Evolutionary conservation across 306 rosid species (phyloP), one percentile per base, ranked within the genome.

Genomic region (Trifolium pratense): DNA sequence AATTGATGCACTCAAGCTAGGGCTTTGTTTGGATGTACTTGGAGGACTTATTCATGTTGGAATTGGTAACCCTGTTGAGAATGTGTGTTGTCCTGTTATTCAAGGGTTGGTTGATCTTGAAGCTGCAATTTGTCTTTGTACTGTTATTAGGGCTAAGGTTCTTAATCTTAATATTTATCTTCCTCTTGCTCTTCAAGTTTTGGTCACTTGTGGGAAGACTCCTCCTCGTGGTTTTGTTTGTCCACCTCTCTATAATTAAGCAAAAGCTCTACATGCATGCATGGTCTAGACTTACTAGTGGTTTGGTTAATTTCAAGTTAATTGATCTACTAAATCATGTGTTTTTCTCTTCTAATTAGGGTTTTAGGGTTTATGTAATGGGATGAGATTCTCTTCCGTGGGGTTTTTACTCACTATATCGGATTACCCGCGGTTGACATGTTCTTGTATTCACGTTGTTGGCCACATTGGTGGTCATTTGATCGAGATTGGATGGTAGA

Each of bases 201-300:
- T 91, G 4, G 56, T 80, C 7, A 93, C 92, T 53, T 93, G 98
- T 9, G 97, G 96, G 23, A 74, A 66, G 70, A 88, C 90, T 69
- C 97, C 96, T 75, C 97, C 98, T 40, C 92, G 94, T 76, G 98
- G 89, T 65, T 93, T 89, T 79, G 87, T 89, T 46, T 93, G 98
- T 73, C 97, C 97, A 79, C 92, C 91, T 74, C 87, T 93, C 37
- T 75, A n/a, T 14, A 3, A 4, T 9, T 18, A 18, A 32, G 23
- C 15, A 36, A 36, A 36, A 6, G 39, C 39, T 10, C 0, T 63
- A 18, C 29, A 16, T 36, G 15, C 67, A 32, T 29, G 9, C 40
- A 32, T 60, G 39, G 9, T 25, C 32, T 29, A 29, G 6, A 29
- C 4, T 29, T 29, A 7, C 12, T 59, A 23, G 9, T 57, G 9